Base-by-base conservation (phyloP, 75 land plant species). In the Pseudotsuga menziesii region DNA sequence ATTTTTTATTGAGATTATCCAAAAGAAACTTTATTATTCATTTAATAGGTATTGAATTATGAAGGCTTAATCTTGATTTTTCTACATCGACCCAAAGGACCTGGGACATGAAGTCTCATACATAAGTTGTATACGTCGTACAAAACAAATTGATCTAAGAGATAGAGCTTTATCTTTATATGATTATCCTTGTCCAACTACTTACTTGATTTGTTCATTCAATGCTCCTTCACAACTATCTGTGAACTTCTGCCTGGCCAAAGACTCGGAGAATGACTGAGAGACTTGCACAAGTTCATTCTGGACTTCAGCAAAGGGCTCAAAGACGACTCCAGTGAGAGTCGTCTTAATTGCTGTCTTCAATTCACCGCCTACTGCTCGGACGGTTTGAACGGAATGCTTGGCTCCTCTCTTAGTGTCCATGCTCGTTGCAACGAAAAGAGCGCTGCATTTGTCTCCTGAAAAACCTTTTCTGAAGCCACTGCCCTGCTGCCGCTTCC, bases 271-370 rank as follows among this genome's bases (percentile, higher is more conserved):
- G 64, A 80, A 84, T 20, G 66, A 73, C 27, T 79, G 22, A 13
- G 97, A 92, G 6, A 96, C 89, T 54, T 91, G 80, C 23, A 58
- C 39, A 36, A 90, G 89, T 87, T 93, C 90, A 73, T 79, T 77
- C 85, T 91, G 87, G 2, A 96, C 93, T 79, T 96, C 98, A 72
- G 81, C 81, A 57, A 96, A 96, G 2, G 98, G 98, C 82, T 87
- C 91, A 77, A 95, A 95, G 25, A 96, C 78, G 9, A 93, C 84
- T 36, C 89, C 96, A 17, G 81, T 90, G 27, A 88, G 77, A 26
- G 85, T 72, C n/a, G n/a, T n/a, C n/a, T n/a, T n/a, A 16, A 58
- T 71, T 39, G 48, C 5, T 19, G 39, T 2, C 0, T n/a, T n/a
- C 12, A 15, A 20, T 39, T 39, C 6, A 41, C 22, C 35, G 22